Evolutionary conservation across 1,284 basidiomycete species (phyloP), one percentile per base, ranked within the genome.

Genomic region (Sporisorium exsertum): DNA sequence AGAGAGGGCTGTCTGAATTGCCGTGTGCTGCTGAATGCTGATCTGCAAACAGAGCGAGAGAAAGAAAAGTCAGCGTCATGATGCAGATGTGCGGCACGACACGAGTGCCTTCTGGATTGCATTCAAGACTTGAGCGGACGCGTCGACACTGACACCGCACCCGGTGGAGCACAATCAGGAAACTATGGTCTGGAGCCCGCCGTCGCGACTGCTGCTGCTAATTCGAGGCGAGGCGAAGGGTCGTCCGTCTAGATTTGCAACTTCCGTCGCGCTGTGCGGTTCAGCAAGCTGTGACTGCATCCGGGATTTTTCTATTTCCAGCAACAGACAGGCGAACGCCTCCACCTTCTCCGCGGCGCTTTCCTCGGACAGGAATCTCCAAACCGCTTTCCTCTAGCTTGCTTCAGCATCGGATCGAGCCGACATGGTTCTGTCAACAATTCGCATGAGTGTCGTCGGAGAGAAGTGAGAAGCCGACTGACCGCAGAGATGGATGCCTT

Each of bases 41-140:
- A 71, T 65, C 68, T 71, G 63, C 63, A 65, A 46, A 37, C 32
- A 15, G 40, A 24, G 24, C 16, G 29, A 32, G 29, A 32, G 10
- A 32, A 10, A 32, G 27, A 26, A 45, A 47, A 37, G 26, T 22
- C 58, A 64, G 62, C 69, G 69, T 71, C 63, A 71, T 71, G 58
- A 58, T 59, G 69, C 69, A 65, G 54, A 53, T 58, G 33, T 16
- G 52, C 52, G 45, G 58, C 63, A 65, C 47, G 27, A 33, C 29
- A 24, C 43, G n/a, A 45, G 54, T 33, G 42, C 20, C 15, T 49
- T 49, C 29, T 49, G 16, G 1, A 24, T 24, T 24, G n/a, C n/a
- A n/a, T n/a, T n/a, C n/a, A n/a, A n/a, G n/a, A n/a, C 27, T 46
- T 13, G 45, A 46, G 24, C 13, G 15, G 46, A 47, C 24, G 37